Conservation (phyloP, 441 rosid genomes). For the Gossypium davidsonii region DNA sequence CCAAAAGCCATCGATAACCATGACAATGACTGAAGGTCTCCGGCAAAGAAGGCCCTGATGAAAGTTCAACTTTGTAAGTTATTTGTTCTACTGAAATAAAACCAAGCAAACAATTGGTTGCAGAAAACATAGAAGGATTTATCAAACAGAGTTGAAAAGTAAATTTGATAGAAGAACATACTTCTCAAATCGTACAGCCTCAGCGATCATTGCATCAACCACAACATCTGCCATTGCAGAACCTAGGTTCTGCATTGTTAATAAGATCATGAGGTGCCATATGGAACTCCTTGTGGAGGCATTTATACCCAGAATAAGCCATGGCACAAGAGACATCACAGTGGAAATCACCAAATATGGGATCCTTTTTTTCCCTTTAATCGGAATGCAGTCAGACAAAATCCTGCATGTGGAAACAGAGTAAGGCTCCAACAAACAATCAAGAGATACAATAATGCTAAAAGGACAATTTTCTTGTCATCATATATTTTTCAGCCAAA, state of each 20-base stretch:
- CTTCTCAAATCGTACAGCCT: constrained; percentile 80
- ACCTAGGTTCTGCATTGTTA: constrained; percentile 85
- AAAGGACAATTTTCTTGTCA: neutral
- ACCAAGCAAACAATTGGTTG: neutral
- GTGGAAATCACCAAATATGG: constrained; percentile 80
- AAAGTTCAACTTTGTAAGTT: constrained; percentile 16
- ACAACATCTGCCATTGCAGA: constrained; percentile 97
- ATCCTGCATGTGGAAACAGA: constrained; percentile 43
- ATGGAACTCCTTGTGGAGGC: constrained; percentile 49
- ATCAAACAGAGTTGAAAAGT: constrained; percentile 2
- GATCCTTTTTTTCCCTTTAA: constrained; percentile 71
- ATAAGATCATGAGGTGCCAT: constrained; percentile 47
- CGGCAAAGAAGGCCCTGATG: constrained; percentile 78
- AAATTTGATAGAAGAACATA: constrained; percentile 20
- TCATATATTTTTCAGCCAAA: neutral
- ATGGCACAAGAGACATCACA: constrained; percentile 70
- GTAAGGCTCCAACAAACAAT: neutral
- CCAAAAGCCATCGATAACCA: constrained; percentile 93
- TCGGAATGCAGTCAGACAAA: constrained; percentile 84
- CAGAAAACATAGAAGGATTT: neutral
- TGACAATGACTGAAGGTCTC: constrained; percentile 87
- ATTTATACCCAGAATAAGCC: constrained; percentile 70
- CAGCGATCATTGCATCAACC: constrained; percentile 93
- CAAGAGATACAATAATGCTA: constrained; percentile 3
- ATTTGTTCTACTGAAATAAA: neutral